phyloP scores from a whole-genome alignment of 306 rosid species.

The Citrullus colocynthis region DNA sequence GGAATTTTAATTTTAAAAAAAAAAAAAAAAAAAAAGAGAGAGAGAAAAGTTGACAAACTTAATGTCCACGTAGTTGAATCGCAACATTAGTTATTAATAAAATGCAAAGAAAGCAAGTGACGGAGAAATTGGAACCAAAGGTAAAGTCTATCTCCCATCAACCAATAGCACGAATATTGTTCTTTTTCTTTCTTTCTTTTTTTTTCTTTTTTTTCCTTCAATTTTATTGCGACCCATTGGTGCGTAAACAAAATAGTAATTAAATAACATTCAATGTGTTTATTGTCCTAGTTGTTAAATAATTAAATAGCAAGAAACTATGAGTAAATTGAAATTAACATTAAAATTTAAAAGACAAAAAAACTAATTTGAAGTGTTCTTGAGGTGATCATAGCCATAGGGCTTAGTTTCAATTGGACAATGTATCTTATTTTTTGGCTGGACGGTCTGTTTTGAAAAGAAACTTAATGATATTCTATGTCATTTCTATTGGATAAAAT shows the following conservation, averaged over 20 bases:
- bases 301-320: neutral
- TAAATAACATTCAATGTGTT: neutral
- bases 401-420: neutral
- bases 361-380: neutral
- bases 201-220: too few species aligned
- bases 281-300: neutral
- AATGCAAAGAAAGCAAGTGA: neutral
- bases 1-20: neutral
- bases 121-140: neutral
- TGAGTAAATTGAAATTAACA: too few species aligned
- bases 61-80: neutral
- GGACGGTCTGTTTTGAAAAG: neutral
- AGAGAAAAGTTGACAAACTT: neutral
- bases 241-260: neutral
- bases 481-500: too few species aligned
- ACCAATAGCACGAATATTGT: neutral
- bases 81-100: neutral
- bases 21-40: too few species aligned
- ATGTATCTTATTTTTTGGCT: neutral
- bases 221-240: neutral
- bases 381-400: neutral
- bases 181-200: neutral
- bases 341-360: neutral
- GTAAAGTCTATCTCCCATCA: neutral
- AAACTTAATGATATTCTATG: neutral